These are phyloP conservation scores for Davidsoniella neocaledoniae DNA, from an alignment of 2,329 filamentous ascomycete genomes.

Conservation along the genomic window DNA sequence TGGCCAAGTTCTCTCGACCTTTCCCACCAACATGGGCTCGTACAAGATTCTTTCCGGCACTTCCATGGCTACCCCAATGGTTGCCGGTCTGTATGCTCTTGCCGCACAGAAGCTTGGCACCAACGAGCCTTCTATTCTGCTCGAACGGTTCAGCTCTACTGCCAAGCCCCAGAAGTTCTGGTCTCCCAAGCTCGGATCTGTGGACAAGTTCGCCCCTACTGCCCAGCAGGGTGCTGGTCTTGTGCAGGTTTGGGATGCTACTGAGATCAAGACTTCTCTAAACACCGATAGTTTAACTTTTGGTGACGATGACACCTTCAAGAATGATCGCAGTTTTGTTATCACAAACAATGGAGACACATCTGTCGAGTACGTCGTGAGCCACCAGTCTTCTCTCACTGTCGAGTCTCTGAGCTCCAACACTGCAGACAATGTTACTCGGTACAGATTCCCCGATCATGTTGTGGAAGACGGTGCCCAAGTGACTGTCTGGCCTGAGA, in stretches of 20 bases:
- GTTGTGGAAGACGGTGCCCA: neutral
- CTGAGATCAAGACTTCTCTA: neutral
- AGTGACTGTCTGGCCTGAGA: neutral
- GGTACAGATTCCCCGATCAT: neutral
- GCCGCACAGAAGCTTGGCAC: conserved; percentile 26
- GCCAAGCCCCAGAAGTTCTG: conserved; percentile 24
- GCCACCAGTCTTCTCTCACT: neutral
- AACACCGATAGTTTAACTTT: neutral
- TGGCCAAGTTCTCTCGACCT: conserved; percentile 15
- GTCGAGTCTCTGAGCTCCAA: neutral
- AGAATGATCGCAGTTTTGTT: neutral
- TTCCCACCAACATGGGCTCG: conserved; percentile 9
- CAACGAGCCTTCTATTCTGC: conserved; percentile 26
- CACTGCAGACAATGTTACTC: neutral
- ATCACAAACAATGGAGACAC: neutral
- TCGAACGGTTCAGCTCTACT: conserved; percentile 26
- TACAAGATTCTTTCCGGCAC: conserved; percentile 13
- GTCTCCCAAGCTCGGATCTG: conserved; percentile 18
- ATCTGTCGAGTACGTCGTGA: neutral
- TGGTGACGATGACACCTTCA: neutral
- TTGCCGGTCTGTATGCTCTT: conserved; percentile 13
- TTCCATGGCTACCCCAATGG: conserved; percentile 14
- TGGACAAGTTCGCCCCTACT: conserved; percentile 25
- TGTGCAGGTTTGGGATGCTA: conserved; percentile 14
- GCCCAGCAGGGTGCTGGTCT: conserved; percentile 32